Evolutionary conservation across 306 rosid genomes (phyloP), one percentile per base, ranked within the genome.

Genomic region (Castanea sativa): DNA sequence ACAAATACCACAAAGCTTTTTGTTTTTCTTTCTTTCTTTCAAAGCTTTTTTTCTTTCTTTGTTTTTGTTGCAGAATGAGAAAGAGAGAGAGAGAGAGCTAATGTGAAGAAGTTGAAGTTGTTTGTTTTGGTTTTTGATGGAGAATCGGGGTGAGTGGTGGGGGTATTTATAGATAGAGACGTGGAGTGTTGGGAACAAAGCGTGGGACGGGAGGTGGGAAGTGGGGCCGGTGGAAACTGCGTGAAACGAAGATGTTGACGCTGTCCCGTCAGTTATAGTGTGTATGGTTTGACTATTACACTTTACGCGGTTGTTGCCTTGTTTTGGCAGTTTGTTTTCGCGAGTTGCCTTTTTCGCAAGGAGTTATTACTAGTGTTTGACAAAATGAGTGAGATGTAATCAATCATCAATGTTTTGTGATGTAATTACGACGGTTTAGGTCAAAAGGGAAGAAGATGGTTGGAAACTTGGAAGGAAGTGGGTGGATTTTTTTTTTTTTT

Each of bases 121-220:
- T 9, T n/a, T 30, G 73, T 16, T 56, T 45, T 10, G 53, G 52
- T 5, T 55, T 60, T 61, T 2, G 10, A 6, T 7, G 43, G 10
- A 0, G 45, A 1, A 27, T 16, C 1, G 18, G 23, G 13, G 20
- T 64, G 56, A 51, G 2, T 20, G 5, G 60, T 12, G 32, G 20
- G 80, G 70, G 69, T 52, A 75, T 69, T 16, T 74, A 78, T 78
- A 78, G 70, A 74, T 20, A 20, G 45, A 3, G 56, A 35, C 78
- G 6, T 6, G 29, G 8, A 23, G 18, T 11, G 32, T 13, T 8
- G 15, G 8, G 63, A 55, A 25, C 27, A 25, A 23, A 23, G 27
- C 27, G 27, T 25, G 27, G 27, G 27, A 25, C 27, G 27, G 59
- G 18, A 3, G 16, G 3, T 11, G 10, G 29, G 1, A 58, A 58